phyloP scores from a whole-genome alignment of 208 protist genomes.

The Trypanosoma grayi region DNA sequence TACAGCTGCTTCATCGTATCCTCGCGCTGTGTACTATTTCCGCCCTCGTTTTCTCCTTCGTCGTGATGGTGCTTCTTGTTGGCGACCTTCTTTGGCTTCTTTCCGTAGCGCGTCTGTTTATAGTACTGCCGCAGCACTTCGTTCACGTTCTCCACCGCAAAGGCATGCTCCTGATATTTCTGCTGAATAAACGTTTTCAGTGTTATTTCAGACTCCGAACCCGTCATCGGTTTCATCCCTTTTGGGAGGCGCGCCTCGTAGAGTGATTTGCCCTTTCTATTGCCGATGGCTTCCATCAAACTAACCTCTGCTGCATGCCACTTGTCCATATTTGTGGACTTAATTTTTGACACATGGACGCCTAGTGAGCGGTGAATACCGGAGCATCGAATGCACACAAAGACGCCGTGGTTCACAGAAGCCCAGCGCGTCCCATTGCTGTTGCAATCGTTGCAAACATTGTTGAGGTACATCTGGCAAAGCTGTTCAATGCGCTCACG shows the following conservation, averaged over 20 bases:
- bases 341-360: constrained; percentile 92
- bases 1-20: constrained; percentile 43
- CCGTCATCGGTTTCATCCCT: constrained; percentile 14
- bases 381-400: constrained; percentile 92
- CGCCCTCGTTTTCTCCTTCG: background rate
- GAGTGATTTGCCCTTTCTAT: constrained; percentile 50
- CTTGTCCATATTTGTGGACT: constrained; percentile 92
- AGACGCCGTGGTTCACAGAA: constrained; percentile 87
- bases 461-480: constrained; percentile 58
- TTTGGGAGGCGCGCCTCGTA: constrained; percentile 52
- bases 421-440: constrained; percentile 85
- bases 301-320: constrained; percentile 61
- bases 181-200: constrained; percentile 53
- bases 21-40: constrained; percentile 13
- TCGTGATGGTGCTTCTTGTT: background rate
- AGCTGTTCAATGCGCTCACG: constrained; percentile 55
- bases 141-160: constrained; percentile 46
- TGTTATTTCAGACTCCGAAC: constrained; percentile 34
- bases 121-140: constrained; percentile 40
- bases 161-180: constrained; percentile 72
- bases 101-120: constrained; percentile 71
- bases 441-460: constrained; percentile 82
- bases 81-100: constrained; percentile 14
- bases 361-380: constrained; percentile 93
- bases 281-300: constrained; percentile 76